Evolutionary conservation across 805 yeast species (phyloP).

Genomic region (Candida railenensis): DNA sequence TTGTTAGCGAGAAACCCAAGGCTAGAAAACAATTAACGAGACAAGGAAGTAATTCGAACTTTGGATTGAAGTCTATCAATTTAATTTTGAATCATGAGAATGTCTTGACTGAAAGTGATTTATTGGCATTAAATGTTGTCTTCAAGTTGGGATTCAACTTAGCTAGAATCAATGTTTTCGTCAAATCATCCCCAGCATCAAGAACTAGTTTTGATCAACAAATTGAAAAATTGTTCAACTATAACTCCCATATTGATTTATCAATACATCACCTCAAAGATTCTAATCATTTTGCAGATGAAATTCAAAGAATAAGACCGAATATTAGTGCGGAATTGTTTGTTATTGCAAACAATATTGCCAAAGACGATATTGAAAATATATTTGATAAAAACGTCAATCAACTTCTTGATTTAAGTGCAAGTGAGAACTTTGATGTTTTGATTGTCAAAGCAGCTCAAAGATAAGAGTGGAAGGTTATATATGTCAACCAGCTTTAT

Average conservation of each 20-base stretch:
- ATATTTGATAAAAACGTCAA: slow-evolving; percentile 21
- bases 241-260: slow-evolving; percentile 12
- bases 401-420: slow-evolving; percentile 21
- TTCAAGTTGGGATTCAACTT: slow-evolving; percentile 17
- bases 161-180: slow-evolving; percentile 18
- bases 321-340: slow-evolving; percentile 20
- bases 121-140: slow-evolving; percentile 28
- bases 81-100: slow-evolving; percentile 31
- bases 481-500: background rate
- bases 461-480: background rate
- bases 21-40: slow-evolving; percentile 7
- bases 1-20: background rate
- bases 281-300: slow-evolving; percentile 10
- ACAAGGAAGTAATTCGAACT: slow-evolving; percentile 7
- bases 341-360: slow-evolving; percentile 21
- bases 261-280: slow-evolving; percentile 16
- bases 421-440: slow-evolving; percentile 22
- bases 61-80: slow-evolving; percentile 18
- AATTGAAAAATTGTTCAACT: slow-evolving; percentile 9
- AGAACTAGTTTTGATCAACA: slow-evolving; percentile 15
- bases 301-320: slow-evolving; percentile 10
- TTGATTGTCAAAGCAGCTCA: slow-evolving; percentile 20
- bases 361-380: slow-evolving; percentile 8
- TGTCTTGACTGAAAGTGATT: slow-evolving; percentile 31
- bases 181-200: slow-evolving; percentile 14